Base-by-base conservation (phyloP, 805 yeast genomes). In the Pichia phayaonensis region DNA sequence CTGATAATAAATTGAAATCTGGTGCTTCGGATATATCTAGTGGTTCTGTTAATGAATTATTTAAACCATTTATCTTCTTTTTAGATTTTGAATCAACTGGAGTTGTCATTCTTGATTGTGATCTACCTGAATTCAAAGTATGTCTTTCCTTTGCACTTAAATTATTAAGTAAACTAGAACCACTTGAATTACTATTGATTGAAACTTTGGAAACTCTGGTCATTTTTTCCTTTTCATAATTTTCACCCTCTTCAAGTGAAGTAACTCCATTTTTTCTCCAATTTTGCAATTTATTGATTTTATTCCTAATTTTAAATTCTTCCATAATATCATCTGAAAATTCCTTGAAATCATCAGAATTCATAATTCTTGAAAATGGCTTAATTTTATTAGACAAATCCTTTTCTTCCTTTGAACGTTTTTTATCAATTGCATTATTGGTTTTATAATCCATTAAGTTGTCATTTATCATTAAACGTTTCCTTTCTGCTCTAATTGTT, bases 231-330 rank as follows among this genome's bases (percentile, higher is more conserved):
- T 88, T 86, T 63, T 94, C 99, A 64, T 81, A 94, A 64, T 83
- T 86, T 34, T 73, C 68, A 5, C 98, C 99, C 46, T 79, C 84
- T 54, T 90, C 97, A 42, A 88, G 59, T 0, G 88, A 80, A 4
- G 90, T 85, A 46, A 94, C 78, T 6, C 99, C 99, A 64, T 88
- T 84, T 45, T 83, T 77, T 55, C 99, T 78, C 89, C 96, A 95
- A 62, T 85, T 92, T 67, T 94, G 99, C 29, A 95, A 71, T 67
- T 90, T 97, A 47, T 84, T 86, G 45, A 94, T 90, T 55, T 95
- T 78, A 38, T 83, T 76, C 51, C 97, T 75, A 56, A 87, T 81
- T 58, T 81, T 82, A 47, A 88, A 75, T 67, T 94, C 99, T 13
- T 80, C 80, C 42, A 89, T 59, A 54, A 90, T 75, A 62, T 86